These are phyloP conservation scores for Aureobasidium leucospermi DNA, from an alignment of 2,329 filamentous ascomycete species.

Conservation along the genomic window DNA sequence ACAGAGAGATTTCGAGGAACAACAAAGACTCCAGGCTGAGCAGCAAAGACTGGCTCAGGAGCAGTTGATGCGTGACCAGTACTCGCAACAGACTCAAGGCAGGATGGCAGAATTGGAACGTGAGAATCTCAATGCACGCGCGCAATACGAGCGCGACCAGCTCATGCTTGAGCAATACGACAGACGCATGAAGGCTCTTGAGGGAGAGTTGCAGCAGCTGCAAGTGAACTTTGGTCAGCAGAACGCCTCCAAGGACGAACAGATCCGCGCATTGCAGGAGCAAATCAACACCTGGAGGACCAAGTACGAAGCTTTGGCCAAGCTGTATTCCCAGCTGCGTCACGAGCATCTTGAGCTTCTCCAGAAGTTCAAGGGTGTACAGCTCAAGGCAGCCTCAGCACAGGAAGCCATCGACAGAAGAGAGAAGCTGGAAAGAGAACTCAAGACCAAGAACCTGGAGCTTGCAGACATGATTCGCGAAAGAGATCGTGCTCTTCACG, in stretches of 20 bases:
- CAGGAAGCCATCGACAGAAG: constrained; percentile 93
- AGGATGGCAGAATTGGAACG: constrained; percentile 91
- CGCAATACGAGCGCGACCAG: constrained; percentile 96
- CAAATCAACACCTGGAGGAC: constrained; percentile 96
- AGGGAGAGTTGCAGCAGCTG: constrained; percentile 76
- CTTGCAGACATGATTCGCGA: constrained; percentile 98
- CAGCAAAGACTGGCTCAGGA: constrained; percentile 89
- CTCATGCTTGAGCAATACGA: constrained; percentile 97
- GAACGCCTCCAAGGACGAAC: constrained; percentile 82
- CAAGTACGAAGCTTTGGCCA: constrained; percentile 94
- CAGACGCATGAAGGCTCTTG: constrained; percentile 81
- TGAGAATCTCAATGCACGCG: constrained; percentile 87
- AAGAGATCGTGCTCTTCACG: constrained; percentile 84
- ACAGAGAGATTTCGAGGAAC: constrained; percentile 92
- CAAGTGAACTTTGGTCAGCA: constrained; percentile 80
- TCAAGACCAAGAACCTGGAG: constrained; percentile 99
- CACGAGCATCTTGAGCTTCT: constrained; percentile 91
- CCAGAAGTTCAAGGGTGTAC: constrained; percentile 92
- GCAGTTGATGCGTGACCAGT: constrained; percentile 79
- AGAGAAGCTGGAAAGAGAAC: constrained; percentile 91
- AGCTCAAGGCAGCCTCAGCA: constrained; percentile 91
- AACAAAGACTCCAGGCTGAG: constrained; percentile 78
- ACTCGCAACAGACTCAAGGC: constrained; percentile 88
- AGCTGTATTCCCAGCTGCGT: constrained; percentile 91
- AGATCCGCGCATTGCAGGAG: constrained; percentile 85